These are phyloP conservation scores for Choricystis sp. DNA, from an alignment of 139 green algal species.

Conservation along the genomic window DNA sequence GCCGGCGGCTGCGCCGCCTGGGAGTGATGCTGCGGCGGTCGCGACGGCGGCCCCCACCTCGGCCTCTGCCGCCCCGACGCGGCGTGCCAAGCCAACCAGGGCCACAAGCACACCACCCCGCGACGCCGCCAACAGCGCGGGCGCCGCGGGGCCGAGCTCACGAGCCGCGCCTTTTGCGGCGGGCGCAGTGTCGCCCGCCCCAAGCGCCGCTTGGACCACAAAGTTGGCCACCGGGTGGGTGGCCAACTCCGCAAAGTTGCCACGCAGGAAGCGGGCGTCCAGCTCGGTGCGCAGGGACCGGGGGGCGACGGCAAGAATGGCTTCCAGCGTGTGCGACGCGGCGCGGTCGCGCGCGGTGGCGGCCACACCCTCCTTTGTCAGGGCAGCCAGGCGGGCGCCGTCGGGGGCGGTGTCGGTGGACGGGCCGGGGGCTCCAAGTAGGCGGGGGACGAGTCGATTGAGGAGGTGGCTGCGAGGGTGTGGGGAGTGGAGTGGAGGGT, in stretches of 20 bases:
- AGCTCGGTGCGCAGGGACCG: slow-evolving; percentile 22
- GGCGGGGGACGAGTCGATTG: slow-evolving; percentile 21
- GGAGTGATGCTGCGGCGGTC: slow-evolving; percentile 7
- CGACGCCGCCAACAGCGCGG: slow-evolving; percentile 33
- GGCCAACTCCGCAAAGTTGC: slow-evolving; percentile 20
- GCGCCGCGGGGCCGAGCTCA: slow-evolving; percentile 27
- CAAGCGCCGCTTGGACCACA: slow-evolving; percentile 45
- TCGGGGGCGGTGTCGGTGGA: slow-evolving; percentile 5
- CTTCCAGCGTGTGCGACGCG: slow-evolving; percentile 43
- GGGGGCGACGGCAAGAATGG: slow-evolving; percentile 14
- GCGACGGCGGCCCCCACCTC: slow-evolving; percentile 9
- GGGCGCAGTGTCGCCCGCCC: slow-evolving; percentile 9
- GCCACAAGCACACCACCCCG: slow-evolving; percentile 49
- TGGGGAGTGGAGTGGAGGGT: not conserved
- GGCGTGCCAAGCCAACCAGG: slow-evolving; percentile 33
- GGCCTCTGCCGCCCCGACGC: slow-evolving; percentile 14
- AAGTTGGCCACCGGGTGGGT: slow-evolving; percentile 54
- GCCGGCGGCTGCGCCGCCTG: not conserved
- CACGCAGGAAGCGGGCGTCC: slow-evolving; percentile 18
- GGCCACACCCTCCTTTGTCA: slow-evolving; percentile 14
- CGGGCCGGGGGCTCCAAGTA: slow-evolving; percentile 24
- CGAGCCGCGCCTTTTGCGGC: slow-evolving; percentile 21
- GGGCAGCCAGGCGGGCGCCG: slow-evolving; percentile 14
- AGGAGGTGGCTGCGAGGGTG: slow-evolving; percentile 8
- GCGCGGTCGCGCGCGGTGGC: slow-evolving; percentile 27